phyloP scores from a whole-genome alignment of 768 basidiomycete species.

The Russula lepida region DNA sequence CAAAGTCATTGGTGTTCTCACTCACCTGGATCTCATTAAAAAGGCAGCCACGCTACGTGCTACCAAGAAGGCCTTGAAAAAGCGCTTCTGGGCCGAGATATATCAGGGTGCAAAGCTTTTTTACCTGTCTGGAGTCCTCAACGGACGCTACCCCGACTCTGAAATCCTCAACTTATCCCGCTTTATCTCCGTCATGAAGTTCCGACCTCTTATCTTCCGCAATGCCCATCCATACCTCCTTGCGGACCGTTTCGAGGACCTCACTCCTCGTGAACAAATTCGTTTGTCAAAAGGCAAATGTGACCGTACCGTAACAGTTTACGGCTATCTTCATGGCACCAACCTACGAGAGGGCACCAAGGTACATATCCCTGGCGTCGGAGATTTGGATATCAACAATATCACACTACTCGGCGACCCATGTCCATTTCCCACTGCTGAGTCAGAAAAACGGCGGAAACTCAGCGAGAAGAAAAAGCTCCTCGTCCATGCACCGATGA shows the following conservation, averaged over 20 bases:
- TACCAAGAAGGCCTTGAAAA: constrained; percentile 92
- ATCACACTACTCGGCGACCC: constrained; percentile 83
- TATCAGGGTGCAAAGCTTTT: constrained; percentile 98
- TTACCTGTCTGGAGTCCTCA: constrained; percentile 93
- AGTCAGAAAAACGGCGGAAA: constrained; percentile 85
- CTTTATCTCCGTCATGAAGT: constrained; percentile 98
- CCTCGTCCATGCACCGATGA: constrained; percentile 95
- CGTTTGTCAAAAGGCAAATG: constrained; percentile 76
- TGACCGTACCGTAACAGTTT: constrained; percentile 88
- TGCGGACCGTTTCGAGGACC: constrained; percentile 89
- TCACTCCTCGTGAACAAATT: constrained; percentile 80
- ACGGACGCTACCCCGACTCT: constrained; percentile 93
- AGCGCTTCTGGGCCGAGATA: constrained; percentile 99
- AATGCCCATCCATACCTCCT: constrained; percentile 94
- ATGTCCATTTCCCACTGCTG: constrained; percentile 85
- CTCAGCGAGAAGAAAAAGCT: constrained; percentile 92
- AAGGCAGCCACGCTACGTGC: constrained; percentile 76
- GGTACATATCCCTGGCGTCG: constrained; percentile 92
- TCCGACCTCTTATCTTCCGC: constrained; percentile 92
- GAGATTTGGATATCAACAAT: constrained; percentile 72
- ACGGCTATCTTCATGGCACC: constrained; percentile 91
- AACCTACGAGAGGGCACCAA: constrained; percentile 67
- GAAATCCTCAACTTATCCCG: constrained; percentile 95
- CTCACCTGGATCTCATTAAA: constrained; percentile 96
- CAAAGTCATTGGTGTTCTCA: constrained; percentile 93